A percentile compares a stretch with the other conserved stretches of the same genome.
Evolutionary conservation across 306 rosid species (phyloP).

Genomic region (Lathyrus tuberosus): DNA sequence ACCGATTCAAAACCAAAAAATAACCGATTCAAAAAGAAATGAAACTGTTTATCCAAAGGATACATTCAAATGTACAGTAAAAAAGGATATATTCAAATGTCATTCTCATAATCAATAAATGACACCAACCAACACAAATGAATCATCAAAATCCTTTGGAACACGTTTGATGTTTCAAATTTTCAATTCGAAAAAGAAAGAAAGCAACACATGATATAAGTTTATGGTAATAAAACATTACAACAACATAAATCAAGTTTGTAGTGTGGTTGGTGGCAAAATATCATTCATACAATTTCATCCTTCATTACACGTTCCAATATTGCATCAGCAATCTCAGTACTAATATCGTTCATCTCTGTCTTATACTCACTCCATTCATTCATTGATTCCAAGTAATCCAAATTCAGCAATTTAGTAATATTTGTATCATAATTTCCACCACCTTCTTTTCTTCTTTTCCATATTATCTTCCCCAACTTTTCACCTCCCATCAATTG

Average conservation of each 20-base stretch:
- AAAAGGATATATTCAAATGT: neutral
- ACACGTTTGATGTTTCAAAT: neutral
- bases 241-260: neutral
- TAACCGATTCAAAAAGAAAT: too few relatives aligned
- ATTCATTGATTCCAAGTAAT: constrained; percentile 43
- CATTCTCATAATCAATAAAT: neutral
- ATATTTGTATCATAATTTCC: constrained; percentile 38
- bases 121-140: neutral
- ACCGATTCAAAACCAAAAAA: neutral
- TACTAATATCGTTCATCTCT: constrained; percentile 50
- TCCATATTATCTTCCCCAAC: constrained; percentile 52
- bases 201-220: neutral
- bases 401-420: constrained; percentile 41
- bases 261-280: constrained; percentile 6
- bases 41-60: too few relatives aligned
- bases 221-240: neutral
- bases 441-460: constrained; percentile 43
- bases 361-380: constrained; percentile 59
- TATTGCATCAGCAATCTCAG: constrained; percentile 62
- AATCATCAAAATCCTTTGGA: neutral
- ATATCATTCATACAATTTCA: constrained; percentile 51
- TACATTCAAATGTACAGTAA: too few relatives aligned
- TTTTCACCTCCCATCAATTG: constrained; percentile 52
- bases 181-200: constrained; percentile 4
- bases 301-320: constrained; percentile 53